Percentiles rank a stretch among this genome's conserved stretches.
Conservation (phyloP, 768 basidiomycete genomes). For the Clathrus columnatus region DNA sequence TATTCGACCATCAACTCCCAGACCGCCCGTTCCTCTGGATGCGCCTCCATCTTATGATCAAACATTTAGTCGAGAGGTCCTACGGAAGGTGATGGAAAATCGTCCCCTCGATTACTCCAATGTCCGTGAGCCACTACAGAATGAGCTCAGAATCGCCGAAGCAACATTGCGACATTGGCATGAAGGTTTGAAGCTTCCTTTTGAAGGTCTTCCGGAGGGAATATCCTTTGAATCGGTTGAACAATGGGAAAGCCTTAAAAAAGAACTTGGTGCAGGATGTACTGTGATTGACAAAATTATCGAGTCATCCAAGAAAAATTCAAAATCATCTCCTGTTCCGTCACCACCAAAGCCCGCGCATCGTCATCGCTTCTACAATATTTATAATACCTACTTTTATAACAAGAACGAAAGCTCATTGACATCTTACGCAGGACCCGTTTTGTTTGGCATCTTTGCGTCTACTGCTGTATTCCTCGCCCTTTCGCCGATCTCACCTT, state of each 20-base stretch:
- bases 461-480: constrained; percentile 54
- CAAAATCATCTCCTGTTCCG: not conserved
- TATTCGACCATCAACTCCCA: constrained; percentile 62
- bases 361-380: constrained; percentile 62
- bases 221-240: constrained; percentile 59
- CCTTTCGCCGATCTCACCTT: constrained; percentile 47
- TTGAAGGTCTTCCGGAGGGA: constrained; percentile 38
- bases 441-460: constrained; percentile 46
- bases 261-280: constrained; percentile 72
- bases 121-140: constrained; percentile 24
- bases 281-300: constrained; percentile 67
- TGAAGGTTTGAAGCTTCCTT: constrained; percentile 40
- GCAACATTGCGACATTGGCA: constrained; percentile 68
- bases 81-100: constrained; percentile 47
- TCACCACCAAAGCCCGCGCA: not conserved
- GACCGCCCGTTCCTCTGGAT: constrained; percentile 28
- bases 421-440: constrained; percentile 2
- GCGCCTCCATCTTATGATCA: constrained; percentile 14
- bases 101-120: constrained; percentile 32
- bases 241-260: constrained; percentile 74
- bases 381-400: constrained; percentile 69
- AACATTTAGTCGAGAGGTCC: constrained; percentile 26
- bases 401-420: constrained; percentile 20
- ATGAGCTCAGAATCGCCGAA: constrained; percentile 42
- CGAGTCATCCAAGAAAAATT: constrained; percentile 24